Base-by-base conservation (phyloP, 139 green algal genomes). In the Auxenochlorella pyrenoidosa region DNA sequence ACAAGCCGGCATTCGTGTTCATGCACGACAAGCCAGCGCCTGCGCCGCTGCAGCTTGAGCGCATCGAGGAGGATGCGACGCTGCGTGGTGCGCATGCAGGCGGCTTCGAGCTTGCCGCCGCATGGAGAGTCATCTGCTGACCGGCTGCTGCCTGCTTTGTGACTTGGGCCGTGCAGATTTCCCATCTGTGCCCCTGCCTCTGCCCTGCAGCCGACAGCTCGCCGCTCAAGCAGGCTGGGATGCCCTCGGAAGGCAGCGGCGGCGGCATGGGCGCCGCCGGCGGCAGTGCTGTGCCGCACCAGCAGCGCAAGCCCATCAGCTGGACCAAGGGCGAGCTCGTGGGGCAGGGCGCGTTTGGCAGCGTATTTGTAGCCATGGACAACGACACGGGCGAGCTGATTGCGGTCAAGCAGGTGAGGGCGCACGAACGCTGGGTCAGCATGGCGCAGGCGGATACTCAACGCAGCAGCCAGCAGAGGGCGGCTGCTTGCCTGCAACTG, bases 311-410 rank as follows among this genome's bases (percentile, higher is more conserved):
- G 63, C 91, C 91, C 43, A 90, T 95, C 44, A 93, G 90, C 40
- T 99, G 97, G 97, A 94, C 91, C 30, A 90, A 90, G 40, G 97
- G 97, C 38, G 94, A 98, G 70, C 93, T 98, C 26, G 95, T 99
- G 10, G 97, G 97, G 1, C 91, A 94, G 40, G 97, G 97, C 40
- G 97, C 96, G 3, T 99, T 98, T 91, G 97, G 97, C 24, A 91
- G 91, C 16, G 97, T 98, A n/a, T 99, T 97, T 79, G 86, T 96
- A 63, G 97, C 93, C 4, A 91, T 99, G 34, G 96, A 98, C 90
- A 94, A 98, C n/a, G 95, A 97, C 47, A 98, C 94, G 0, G 97
- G 97, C 3, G 88, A 97, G 89, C 93, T 99, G 38, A 95, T 99
- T 51, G 97, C 97, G 5, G 95, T 99, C 28, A 99, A 99, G 92